Evolutionary conservation across 306 rosid genomes (phyloP).

Genomic region (Trichosanthes cucumerina): DNA sequence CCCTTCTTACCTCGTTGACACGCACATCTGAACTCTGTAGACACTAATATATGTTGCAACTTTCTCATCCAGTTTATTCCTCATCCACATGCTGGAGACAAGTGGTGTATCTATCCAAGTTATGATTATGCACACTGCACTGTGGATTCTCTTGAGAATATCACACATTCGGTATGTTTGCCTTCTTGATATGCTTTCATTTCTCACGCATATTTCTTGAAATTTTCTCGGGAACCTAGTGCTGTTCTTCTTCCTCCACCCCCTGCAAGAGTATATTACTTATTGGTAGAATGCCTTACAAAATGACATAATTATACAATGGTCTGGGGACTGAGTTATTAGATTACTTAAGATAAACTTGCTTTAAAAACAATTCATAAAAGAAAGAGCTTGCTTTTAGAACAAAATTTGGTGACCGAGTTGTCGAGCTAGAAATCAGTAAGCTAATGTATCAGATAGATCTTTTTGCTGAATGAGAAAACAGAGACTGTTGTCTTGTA

Average conservation of each 20-base stretch:
- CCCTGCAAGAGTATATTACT: not conserved
- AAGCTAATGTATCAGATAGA: not conserved
- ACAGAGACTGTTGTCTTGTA: not conserved
- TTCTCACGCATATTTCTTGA: not conserved
- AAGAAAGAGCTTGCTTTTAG: not conserved
- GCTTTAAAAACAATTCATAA: too few species aligned
- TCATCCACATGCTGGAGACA: conserved; percentile 98
- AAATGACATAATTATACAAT: not conserved
- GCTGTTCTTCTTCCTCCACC: not conserved
- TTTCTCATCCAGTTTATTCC: conserved; percentile 65
- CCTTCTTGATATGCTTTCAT: conserved; percentile 7
- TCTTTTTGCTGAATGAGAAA: not conserved
- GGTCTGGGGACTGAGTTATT: not conserved
- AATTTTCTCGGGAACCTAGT: not conserved
- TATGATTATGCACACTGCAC: conserved; percentile 95
- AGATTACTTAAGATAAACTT: not conserved
- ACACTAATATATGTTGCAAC: conserved; percentile 3
- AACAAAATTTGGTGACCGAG: not conserved
- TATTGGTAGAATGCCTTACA: not conserved
- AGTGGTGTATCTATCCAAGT: conserved; percentile 99
- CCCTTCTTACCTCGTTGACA: not conserved
- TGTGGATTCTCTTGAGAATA: conserved; percentile 93
- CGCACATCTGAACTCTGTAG: not conserved
- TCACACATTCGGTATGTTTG: conserved; percentile 84
- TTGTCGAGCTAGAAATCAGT: not conserved